A percentile compares a stretch with the other conserved stretches of the same genome.
These are phyloP conservation scores for Gynostemma pentaphyllum DNA, from an alignment of 306 rosid genomes.

Conservation along the genomic window DNA sequence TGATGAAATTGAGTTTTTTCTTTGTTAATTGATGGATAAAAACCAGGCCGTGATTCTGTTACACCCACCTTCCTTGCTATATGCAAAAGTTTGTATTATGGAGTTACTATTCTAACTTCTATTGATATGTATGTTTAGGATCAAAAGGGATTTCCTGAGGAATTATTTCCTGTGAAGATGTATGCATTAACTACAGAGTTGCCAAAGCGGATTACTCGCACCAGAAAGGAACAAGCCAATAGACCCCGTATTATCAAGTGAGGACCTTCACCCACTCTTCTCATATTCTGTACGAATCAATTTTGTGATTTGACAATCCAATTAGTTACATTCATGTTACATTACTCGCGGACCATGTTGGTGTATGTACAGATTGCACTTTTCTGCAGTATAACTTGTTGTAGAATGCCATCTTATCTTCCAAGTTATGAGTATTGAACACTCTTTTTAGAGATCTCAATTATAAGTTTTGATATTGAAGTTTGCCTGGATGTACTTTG, in stretches of 20 bases:
- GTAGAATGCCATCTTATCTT: neutral
- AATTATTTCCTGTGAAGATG: constrained; percentile 78
- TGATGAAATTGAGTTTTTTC: too few relatives aligned
- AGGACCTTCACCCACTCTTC: constrained; percentile 8
- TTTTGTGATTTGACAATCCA: neutral
- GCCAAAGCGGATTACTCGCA: constrained; percentile 46
- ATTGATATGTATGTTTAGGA: constrained; percentile 35
- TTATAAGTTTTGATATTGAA: neutral
- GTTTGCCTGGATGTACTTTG: neutral
- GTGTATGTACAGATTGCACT: neutral
- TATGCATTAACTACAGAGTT: constrained; percentile 60
- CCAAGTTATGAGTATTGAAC: neutral
- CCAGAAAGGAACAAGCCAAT: constrained; percentile 44
- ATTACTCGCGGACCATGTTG: neutral
- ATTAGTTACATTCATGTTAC: neutral
- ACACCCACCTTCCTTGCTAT: neutral
- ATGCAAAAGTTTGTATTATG: too few relatives aligned
- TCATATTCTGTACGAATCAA: neutral
- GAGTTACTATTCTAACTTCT: neutral
- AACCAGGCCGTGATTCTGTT: too few relatives aligned
- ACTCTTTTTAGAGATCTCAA: neutral
- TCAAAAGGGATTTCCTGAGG: constrained; percentile 74
- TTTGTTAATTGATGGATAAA: too few relatives aligned
- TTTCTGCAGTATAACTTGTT: neutral
- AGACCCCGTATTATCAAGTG: constrained; percentile 69